A percentile compares a stretch with the other conserved stretches of the same genome.
phyloP scores from a whole-genome alignment of 1,284 basidiomycete species.

The Leccinum pachyderme region DNA sequence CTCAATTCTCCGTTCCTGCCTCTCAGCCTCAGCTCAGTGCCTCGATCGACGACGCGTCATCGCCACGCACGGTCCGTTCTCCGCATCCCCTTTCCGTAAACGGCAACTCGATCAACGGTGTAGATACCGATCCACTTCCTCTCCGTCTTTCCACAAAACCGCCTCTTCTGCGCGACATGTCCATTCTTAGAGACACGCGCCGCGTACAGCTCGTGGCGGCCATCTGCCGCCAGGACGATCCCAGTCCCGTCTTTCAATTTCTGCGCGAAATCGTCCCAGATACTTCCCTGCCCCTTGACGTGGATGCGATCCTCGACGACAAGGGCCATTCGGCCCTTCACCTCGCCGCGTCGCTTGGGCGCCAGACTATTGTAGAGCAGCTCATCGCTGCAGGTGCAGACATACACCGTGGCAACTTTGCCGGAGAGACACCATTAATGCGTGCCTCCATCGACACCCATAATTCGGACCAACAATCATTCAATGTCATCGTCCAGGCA shows the following conservation, averaged over 20 bases:
- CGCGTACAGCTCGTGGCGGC: slow-evolving; percentile 59
- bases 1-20: slow-evolving; percentile 16
- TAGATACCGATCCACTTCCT: slow-evolving; percentile 40
- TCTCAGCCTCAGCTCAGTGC: slow-evolving; percentile 19
- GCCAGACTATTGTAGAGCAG: slow-evolving; percentile 63
- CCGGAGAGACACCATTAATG: slow-evolving; percentile 94
- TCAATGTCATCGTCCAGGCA: slow-evolving; percentile 63
- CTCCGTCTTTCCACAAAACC: slow-evolving; percentile 73
- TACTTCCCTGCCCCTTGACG: slow-evolving; percentile 47
- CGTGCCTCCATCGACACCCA: slow-evolving; percentile 90
- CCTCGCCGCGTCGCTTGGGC: slow-evolving; percentile 86
- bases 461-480: slow-evolving; percentile 78
- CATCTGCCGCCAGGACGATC: slow-evolving; percentile 68
- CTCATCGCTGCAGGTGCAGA: slow-evolving; percentile 79
- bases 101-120: slow-evolving; percentile 34
- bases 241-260: slow-evolving; percentile 57
- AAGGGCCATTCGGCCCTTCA: slow-evolving; percentile 95
- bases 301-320: slow-evolving; percentile 87
- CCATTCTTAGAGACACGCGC: slow-evolving; percentile 61
- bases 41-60: slow-evolving; percentile 21
- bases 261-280: slow-evolving; percentile 61
- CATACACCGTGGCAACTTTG: slow-evolving; percentile 85
- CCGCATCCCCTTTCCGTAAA: slow-evolving; percentile 31
- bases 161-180: slow-evolving; percentile 56
- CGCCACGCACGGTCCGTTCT: slow-evolving; percentile 35